Percentiles rank a stretch among this genome's conserved stretches.
phyloP scores from a whole-genome alignment of 169 alveolate species.

The Perkinsus marinus region DNA sequence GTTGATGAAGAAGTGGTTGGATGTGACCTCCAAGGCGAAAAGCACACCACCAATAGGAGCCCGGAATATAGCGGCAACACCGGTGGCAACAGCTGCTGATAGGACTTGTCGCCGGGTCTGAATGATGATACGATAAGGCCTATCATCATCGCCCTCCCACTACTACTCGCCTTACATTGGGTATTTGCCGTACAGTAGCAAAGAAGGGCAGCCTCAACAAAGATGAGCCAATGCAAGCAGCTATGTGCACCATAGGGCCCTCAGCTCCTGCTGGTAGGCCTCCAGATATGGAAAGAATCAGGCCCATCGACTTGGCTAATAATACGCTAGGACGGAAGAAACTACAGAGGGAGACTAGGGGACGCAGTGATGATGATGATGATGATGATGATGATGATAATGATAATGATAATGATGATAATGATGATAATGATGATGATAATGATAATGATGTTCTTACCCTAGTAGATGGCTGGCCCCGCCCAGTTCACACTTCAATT shows the following conservation, averaged over 20 bases:
- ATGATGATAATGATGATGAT: background rate
- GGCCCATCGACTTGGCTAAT: slow-evolving; percentile 37
- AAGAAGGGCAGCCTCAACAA: slow-evolving; percentile 31
- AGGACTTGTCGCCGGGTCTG: slow-evolving; percentile 20
- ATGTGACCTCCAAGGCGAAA: slow-evolving; percentile 45
- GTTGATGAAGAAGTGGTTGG: background rate
- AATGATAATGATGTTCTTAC: background rate
- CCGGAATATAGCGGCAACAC: slow-evolving; percentile 45
- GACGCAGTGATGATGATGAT: too few relatives aligned
- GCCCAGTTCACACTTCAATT: slow-evolving; percentile 45
- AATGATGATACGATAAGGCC: too few relatives aligned
- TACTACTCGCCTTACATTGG: slow-evolving; percentile 1
- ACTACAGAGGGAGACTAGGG: slow-evolving; percentile 4
- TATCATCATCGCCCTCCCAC: too few relatives aligned
- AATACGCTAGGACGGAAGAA: slow-evolving; percentile 38
- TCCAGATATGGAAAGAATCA: slow-evolving; percentile 33
- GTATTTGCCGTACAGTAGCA: slow-evolving; percentile 30
- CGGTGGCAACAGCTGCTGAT: slow-evolving; percentile 44
- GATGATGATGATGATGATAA: background rate
- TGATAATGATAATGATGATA: too few relatives aligned
- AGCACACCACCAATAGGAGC: slow-evolving; percentile 52
- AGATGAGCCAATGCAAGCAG: slow-evolving; percentile 39
- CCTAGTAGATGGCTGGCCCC: slow-evolving; percentile 30
- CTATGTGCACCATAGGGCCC: slow-evolving; percentile 54
- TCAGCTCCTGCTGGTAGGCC: slow-evolving; percentile 52